Conservation (phyloP, 768 basidiomycete genomes). For the Tulasnella sp. region DNA sequence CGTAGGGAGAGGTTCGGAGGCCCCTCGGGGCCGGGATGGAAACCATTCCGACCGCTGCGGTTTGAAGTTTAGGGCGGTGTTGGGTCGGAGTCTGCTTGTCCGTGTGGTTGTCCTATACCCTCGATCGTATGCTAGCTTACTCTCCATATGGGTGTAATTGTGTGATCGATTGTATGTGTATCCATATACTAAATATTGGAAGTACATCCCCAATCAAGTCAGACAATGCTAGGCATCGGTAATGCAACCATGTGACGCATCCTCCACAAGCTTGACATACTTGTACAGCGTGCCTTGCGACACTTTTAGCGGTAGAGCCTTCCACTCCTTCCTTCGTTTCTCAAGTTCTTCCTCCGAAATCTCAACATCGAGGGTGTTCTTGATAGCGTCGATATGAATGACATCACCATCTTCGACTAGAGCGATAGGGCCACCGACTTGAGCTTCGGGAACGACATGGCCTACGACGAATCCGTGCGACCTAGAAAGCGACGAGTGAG, state of each 20-base stretch:
- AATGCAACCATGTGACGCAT: slow-evolving; percentile 87
- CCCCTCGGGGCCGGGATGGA: no score
- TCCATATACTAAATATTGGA: no score
- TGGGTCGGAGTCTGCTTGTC: no score
- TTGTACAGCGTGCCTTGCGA: slow-evolving; percentile 75
- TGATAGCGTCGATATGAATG: slow-evolving; percentile 78
- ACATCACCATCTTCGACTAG: slow-evolving; percentile 79
- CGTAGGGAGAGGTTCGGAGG: no score
- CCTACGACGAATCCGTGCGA: slow-evolving; percentile 96
- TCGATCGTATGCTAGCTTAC: no score
- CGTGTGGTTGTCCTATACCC: no score
- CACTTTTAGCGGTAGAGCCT: slow-evolving; percentile 73
- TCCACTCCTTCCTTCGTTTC: slow-evolving; percentile 59
- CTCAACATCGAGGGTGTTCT: slow-evolving; percentile 67
- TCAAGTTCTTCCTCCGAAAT: slow-evolving; percentile 73
- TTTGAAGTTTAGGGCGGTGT: no score
- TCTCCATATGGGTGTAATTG: no score
- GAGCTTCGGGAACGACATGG: slow-evolving; percentile 93
- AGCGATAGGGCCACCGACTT: slow-evolving; percentile 86
- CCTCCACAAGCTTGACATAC: slow-evolving; percentile 75
- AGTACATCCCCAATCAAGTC: no score
- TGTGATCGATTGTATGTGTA: no score
- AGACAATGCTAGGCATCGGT: slow-evolving; percentile 65
- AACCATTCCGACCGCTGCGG: no score
- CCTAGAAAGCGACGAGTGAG: slow-evolving; percentile 31